Evolutionary conservation across 163 green algal genomes (phyloP).

Genomic region (Coccomyxa subellipsoidea): DNA sequence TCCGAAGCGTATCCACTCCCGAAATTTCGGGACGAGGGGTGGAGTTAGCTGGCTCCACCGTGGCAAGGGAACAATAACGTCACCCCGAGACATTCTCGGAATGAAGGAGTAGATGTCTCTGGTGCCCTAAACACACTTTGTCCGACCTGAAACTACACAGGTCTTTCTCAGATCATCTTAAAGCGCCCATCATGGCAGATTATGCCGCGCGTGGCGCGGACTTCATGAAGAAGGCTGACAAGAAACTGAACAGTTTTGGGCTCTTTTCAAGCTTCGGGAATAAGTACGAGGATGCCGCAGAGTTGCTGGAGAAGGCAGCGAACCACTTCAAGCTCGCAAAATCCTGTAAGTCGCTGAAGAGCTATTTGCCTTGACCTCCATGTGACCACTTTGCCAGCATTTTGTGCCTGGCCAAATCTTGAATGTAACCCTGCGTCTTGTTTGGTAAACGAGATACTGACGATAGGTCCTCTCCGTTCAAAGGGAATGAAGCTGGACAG

Average conservation of each 20-base stretch:
- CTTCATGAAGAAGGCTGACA: constrained; percentile 60
- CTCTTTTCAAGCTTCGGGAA: constrained; percentile 54
- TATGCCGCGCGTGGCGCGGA: background rate
- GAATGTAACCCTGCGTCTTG: no score
- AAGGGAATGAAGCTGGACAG: constrained; percentile 71
- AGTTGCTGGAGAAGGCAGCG: constrained; percentile 83
- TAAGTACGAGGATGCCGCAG: constrained; percentile 90
- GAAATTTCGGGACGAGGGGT: no score
- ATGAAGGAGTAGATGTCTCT: no score
- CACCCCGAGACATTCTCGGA: no score
- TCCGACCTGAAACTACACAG: no score
- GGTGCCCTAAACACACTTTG: no score
- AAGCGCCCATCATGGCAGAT: background rate
- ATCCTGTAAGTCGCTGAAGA: constrained; percentile 35
- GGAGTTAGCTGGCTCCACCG: no score
- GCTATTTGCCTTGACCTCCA: background rate
- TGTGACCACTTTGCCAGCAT: background rate
- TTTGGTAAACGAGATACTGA: no score
- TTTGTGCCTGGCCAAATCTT: background rate
- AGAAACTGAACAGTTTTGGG: constrained; percentile 65
- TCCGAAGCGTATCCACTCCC: no score
- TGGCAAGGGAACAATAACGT: no score
- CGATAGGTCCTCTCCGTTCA: no score
- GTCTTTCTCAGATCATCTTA: no score
- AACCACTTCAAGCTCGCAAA: constrained; percentile 94